Conservation (phyloP, 768 basidiomycete species). For the Cantharellus cinnabarinus region DNA sequence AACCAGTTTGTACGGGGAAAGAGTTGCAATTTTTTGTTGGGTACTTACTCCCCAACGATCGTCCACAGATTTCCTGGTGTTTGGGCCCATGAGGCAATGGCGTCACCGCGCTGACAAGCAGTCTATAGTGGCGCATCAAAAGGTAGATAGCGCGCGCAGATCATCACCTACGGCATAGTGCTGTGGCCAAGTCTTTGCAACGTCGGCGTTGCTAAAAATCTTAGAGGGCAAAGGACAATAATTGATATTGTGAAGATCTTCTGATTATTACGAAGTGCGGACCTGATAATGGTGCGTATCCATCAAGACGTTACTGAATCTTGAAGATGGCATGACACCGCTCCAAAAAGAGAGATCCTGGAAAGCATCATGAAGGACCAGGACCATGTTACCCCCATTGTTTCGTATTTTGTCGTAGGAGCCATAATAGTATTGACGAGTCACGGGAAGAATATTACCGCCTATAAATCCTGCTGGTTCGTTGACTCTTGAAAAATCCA, state of each 20-base stretch:
- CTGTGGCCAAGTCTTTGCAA: conserved; percentile 31
- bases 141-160: background rate
- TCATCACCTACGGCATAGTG: conserved; percentile 31
- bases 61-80: conserved; percentile 45
- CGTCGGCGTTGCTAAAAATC: conserved; percentile 40
- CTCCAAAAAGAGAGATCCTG: conserved; percentile 52
- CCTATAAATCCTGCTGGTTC: conserved; percentile 47
- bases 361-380: conserved; percentile 61
- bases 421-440: conserved; percentile 6
- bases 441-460: conserved; percentile 20
- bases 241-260: background rate
- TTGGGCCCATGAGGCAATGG: conserved; percentile 29
- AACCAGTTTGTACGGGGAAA: too few species aligned
- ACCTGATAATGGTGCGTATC: conserved; percentile 26
- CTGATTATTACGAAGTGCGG: background rate
- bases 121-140: background rate
- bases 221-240: conserved; percentile 15
- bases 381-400: conserved; percentile 39
- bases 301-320: conserved; percentile 35
- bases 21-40: conserved; percentile 20
- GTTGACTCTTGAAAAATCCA: conserved; percentile 24
- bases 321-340: conserved; percentile 41
- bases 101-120: conserved; percentile 31
- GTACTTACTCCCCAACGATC: conserved; percentile 73
- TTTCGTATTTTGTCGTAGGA: conserved; percentile 37